Evolutionary conservation across 257 asterid genomes (phyloP).

Genomic region (Fraxinus quadrangulata): DNA sequence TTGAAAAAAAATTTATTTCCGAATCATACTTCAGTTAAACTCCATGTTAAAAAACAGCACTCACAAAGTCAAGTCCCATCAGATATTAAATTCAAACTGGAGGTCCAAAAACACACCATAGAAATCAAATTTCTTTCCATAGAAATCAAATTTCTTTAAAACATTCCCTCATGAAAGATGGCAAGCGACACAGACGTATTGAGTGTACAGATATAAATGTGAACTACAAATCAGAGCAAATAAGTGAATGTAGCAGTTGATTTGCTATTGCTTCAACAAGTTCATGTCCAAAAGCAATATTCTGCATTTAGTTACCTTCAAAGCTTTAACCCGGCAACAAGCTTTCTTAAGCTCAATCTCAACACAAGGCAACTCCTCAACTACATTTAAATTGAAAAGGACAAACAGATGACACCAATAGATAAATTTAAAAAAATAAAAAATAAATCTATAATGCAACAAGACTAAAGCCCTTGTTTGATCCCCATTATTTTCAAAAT

Average conservation of each 20-base stretch:
- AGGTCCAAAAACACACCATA: constrained; percentile 2
- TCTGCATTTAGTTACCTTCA: constrained; percentile 52
- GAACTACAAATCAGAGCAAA: not conserved
- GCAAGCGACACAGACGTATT: constrained; percentile 7
- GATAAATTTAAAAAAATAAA: not conserved
- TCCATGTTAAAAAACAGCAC: not conserved
- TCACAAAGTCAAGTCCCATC: constrained; percentile 6
- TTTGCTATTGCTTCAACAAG: no score
- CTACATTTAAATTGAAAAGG: constrained; percentile 40
- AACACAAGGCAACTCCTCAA: constrained; percentile 69
- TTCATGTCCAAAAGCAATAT: constrained; percentile 18
- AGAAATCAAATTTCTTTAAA: constrained; percentile 14
- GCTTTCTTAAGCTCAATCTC: constrained; percentile 78
- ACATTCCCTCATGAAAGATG: not conserved
- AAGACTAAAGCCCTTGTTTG: not conserved
- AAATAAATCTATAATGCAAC: not conserved
- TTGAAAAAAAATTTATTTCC: not conserved
- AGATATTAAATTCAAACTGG: not conserved
- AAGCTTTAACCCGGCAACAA: constrained; percentile 74
- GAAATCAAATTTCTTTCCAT: constrained; percentile 10
- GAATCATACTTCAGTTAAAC: not conserved
- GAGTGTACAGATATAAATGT: not conserved
- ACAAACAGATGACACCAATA: constrained; percentile 15
- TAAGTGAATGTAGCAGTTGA: constrained; percentile 12
- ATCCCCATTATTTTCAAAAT: no score